Evolutionary conservation across 2,329 filamentous ascomycete genomes (phyloP).

Genomic region (Scedosporium boydii): DNA sequence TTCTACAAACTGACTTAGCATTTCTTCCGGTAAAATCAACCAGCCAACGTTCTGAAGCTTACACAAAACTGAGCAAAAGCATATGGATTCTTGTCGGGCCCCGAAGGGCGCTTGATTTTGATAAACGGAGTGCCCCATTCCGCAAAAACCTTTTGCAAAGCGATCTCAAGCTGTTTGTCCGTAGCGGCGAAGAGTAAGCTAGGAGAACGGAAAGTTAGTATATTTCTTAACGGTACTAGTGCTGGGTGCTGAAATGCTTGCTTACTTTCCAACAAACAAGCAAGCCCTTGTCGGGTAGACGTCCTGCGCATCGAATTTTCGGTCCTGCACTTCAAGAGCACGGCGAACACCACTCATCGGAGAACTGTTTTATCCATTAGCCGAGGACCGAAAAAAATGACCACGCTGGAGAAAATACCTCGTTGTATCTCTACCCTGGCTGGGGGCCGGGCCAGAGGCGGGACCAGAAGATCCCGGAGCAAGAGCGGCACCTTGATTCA

Average conservation of each 20-base stretch:
- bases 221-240: neutral
- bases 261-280: neutral
- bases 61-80: conserved; percentile 57
- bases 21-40: neutral
- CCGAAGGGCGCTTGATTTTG: conserved; percentile 51
- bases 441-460: too few relatives aligned
- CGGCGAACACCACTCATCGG: neutral
- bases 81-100: conserved; percentile 44
- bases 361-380: too few relatives aligned
- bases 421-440: too few relatives aligned
- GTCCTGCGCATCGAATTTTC: neutral
- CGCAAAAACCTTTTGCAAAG: conserved; percentile 42
- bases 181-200: conserved; percentile 42
- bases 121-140: conserved; percentile 48
- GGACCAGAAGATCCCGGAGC: too few relatives aligned
- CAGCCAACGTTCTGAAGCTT: conserved; percentile 12
- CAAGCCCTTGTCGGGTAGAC: neutral
- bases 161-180: conserved; percentile 41
- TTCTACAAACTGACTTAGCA: neutral
- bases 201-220: neutral
- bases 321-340: neutral
- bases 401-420: too few relatives aligned
- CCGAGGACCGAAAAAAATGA: too few relatives aligned
- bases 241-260: neutral
- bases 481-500: too few relatives aligned